Evolutionary conservation across 1,139 yeast species (phyloP).

Genomic region (Debaryomyces robertsiae): DNA sequence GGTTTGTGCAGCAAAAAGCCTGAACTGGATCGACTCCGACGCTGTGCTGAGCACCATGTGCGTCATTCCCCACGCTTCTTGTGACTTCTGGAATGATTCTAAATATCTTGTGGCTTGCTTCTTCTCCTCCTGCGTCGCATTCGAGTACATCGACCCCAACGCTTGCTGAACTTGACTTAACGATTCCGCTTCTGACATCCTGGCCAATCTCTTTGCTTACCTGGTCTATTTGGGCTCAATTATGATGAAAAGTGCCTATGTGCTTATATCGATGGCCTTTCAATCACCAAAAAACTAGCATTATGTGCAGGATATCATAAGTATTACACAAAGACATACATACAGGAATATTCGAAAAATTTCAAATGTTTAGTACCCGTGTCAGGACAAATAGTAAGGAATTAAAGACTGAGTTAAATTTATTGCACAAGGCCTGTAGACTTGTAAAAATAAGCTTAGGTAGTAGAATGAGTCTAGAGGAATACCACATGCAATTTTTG

Average conservation of each 20-base stretch:
- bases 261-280: not conserved
- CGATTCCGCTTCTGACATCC: conserved; percentile 14
- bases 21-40: conserved; percentile 48
- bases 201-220: conserved; percentile 4
- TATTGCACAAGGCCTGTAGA: no score
- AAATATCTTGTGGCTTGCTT: conserved; percentile 65
- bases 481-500: no score
- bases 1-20: conserved; percentile 89
- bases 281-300: not conserved
- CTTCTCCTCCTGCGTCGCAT: conserved; percentile 53
- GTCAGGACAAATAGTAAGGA: no score
- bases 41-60: conserved; percentile 34
- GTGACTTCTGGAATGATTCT: conserved; percentile 80
- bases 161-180: conserved; percentile 46
- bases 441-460: no score
- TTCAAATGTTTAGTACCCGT: not conserved
- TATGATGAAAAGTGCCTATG: not conserved
- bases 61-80: conserved; percentile 64
- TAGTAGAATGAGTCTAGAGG: no score
- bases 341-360: conserved; percentile 4
- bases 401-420: no score
- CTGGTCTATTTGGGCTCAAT: not conserved
- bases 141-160: conserved; percentile 62
- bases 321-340: no score
- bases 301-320: conserved; percentile 8